phyloP scores from a whole-genome alignment of 1,284 basidiomycete species.

The Lentinula novae-zelandiae region DNA sequence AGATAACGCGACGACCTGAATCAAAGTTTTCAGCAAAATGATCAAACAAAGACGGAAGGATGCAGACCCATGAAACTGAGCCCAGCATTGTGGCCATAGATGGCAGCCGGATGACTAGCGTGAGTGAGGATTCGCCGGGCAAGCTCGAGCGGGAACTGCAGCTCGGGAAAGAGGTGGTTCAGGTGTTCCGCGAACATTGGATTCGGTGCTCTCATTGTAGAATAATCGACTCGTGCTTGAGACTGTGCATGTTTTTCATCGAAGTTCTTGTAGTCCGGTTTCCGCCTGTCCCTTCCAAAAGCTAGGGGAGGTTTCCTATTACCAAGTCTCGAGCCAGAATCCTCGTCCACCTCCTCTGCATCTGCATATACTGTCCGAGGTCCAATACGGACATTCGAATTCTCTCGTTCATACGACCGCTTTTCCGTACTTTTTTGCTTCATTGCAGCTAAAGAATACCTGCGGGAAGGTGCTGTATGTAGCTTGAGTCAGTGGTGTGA shows the following conservation, averaged over 20 bases:
- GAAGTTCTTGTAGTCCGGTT: background rate
- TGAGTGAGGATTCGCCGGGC: constrained; percentile 73
- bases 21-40: background rate
- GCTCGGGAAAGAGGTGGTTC: constrained; percentile 56
- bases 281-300: constrained; percentile 8
- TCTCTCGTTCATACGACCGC: background rate
- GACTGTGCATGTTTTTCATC: background rate
- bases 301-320: constrained; percentile 1
- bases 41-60: constrained; percentile 1
- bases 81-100: constrained; percentile 65
- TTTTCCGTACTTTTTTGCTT: constrained; percentile 3
- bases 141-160: constrained; percentile 66
- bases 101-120: constrained; percentile 60
- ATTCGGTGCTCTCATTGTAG: constrained; percentile 17
- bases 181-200: constrained; percentile 47
- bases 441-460: constrained; percentile 6
- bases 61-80: constrained; percentile 63
- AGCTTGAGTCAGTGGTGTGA: background rate
- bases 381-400: background rate
- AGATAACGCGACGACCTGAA: constrained; percentile 68
- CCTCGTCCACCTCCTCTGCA: background rate
- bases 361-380: constrained; percentile 7
- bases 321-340: background rate
- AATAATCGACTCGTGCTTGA: constrained; percentile 11
- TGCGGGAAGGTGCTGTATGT: background rate